phyloP scores from a whole-genome alignment of 2,329 filamentous ascomycete species.

The Venturia oleaginea region DNA sequence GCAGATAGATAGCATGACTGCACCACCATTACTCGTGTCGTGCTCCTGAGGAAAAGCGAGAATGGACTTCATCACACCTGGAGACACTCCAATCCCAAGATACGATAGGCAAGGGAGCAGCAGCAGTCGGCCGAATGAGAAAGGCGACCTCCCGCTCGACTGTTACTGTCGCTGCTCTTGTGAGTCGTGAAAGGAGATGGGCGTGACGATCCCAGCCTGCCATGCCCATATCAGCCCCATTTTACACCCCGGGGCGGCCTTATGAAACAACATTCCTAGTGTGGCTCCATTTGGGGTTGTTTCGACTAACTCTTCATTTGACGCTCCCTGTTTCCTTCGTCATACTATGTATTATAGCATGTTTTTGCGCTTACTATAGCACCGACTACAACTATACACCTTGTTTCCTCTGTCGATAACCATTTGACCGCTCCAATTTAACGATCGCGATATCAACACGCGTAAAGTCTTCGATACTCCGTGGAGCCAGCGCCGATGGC shows the following conservation, averaged over 20 bases:
- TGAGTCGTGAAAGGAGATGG: background rate
- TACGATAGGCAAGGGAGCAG: background rate
- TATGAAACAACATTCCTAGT: constrained; percentile 2
- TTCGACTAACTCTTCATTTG: background rate
- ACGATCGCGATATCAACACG: background rate
- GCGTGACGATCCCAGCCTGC: background rate
- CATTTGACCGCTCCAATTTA: background rate
- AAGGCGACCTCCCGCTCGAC: background rate
- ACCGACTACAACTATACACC: too few species aligned
- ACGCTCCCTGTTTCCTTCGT: background rate
- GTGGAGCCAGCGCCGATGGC: too few species aligned
- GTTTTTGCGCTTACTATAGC: background rate
- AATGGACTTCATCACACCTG: background rate
- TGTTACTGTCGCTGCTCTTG: background rate
- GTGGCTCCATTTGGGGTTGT: background rate
- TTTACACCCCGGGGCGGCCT: background rate
- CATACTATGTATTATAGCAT: too few species aligned
- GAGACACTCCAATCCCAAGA: background rate
- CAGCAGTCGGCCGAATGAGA: background rate
- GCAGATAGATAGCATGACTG: background rate
- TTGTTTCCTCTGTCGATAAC: background rate
- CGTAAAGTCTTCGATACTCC: too few species aligned
- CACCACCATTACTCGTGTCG: background rate
- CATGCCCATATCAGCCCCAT: too few species aligned
- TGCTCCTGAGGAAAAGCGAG: background rate